These are phyloP conservation scores for Camellia sinensis DNA, from an alignment of 148 eudicot species.

Conservation along the genomic window DNA sequence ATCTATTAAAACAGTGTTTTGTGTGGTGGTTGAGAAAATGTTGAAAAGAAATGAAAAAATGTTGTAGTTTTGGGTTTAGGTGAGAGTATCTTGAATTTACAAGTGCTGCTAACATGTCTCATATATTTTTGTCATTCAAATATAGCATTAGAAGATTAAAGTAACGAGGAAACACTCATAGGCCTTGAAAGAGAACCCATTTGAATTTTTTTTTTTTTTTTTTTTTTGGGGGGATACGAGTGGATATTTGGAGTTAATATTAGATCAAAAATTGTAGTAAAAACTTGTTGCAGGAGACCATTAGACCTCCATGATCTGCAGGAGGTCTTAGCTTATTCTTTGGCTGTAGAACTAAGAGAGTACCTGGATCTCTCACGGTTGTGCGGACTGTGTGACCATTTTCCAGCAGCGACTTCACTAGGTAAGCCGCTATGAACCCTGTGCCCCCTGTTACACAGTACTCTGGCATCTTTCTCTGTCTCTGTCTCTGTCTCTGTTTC, in stretches of 20 bases:
- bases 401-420: conserved; percentile 62
- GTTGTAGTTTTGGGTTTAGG: background rate
- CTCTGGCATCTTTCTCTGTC: conserved; percentile 51
- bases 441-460: conserved; percentile 96
- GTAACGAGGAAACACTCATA: background rate
- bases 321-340: background rate
- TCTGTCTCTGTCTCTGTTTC: conserved; percentile 9
- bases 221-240: background rate
- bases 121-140: background rate
- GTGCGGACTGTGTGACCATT: conserved; percentile 70
- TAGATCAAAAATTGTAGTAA: too few relatives aligned
- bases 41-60: background rate
- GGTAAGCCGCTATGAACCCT: conserved; percentile 80
- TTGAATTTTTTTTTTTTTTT: background rate
- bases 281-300: too few relatives aligned
- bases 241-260: background rate
- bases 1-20: background rate
- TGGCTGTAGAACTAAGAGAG: background rate
- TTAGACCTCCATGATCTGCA: background rate
- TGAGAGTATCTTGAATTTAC: background rate
- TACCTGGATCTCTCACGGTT: conserved; percentile 91
- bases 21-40: background rate
- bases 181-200: too few relatives aligned
- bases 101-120: background rate
- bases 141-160: background rate